A percentile compares a stretch with the other conserved stretches of the same genome.
Conservation (phyloP, 2,329 filamentous ascomycete genomes). For the Fusarium metavorans region DNA sequence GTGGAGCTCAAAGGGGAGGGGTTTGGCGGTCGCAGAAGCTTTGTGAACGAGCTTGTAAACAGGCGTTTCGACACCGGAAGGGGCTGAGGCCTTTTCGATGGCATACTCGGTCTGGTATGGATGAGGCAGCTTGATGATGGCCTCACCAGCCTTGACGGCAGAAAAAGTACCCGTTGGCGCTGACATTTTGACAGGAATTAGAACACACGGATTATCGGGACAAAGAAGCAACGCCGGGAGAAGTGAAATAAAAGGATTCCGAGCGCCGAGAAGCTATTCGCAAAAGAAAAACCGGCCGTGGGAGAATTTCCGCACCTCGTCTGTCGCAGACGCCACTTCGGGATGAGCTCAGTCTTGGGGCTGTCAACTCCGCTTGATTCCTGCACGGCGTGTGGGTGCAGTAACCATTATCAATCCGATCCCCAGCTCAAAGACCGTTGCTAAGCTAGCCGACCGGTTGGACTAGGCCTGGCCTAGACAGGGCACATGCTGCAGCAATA, state of each 20-base stretch:
- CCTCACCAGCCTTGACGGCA: constrained; percentile 48
- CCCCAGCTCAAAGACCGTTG: constrained; percentile 12
- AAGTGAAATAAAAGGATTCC: not conserved
- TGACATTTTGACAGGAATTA: constrained; percentile 28
- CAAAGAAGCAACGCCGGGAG: not conserved
- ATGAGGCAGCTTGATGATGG: constrained; percentile 61
- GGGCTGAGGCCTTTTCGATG: constrained; percentile 49
- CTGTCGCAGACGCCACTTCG: constrained; percentile 15
- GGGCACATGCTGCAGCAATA: constrained; percentile 5
- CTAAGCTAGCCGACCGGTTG: not conserved
- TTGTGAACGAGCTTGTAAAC: constrained; percentile 54
- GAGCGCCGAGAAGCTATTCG: constrained; percentile 38
- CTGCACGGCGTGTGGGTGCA: constrained; percentile 1
- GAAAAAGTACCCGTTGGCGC: constrained; percentile 34
- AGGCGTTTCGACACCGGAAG: constrained; percentile 29
- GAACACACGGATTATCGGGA: not conserved
- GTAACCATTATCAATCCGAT: constrained; percentile 15
- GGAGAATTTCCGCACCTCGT: constrained; percentile 11
- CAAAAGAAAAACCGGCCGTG: constrained; percentile 16
- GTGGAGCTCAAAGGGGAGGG: constrained; percentile 47
- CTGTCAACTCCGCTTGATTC: constrained; percentile 5
- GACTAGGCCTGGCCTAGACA: not conserved
- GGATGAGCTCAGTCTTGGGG: constrained; percentile 14
- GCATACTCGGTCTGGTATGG: constrained; percentile 62
- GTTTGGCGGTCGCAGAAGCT: constrained; percentile 42